Evolutionary conservation across 2,329 filamentous ascomycete species (phyloP).

Genomic region (Cryoendolithus antarcticus): DNA sequence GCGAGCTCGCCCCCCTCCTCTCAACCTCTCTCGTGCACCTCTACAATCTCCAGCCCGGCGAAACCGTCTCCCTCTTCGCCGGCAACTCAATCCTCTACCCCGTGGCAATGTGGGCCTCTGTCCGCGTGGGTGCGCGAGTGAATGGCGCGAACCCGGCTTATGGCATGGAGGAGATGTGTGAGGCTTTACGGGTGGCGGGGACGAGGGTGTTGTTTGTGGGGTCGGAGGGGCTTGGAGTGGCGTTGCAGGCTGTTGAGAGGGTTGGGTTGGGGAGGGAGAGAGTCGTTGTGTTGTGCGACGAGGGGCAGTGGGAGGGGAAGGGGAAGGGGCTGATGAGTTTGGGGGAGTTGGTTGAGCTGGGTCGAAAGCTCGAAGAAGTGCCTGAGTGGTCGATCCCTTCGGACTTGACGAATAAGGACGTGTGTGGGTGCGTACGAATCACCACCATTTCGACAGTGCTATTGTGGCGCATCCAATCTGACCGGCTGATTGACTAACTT

Average conservation of each 20-base stretch:
- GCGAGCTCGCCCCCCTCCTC: conserved; percentile 43
- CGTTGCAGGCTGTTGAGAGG: conserved; percentile 38
- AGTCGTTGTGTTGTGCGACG: not conserved
- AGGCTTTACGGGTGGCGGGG: conserved; percentile 46
- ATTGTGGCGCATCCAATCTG: not conserved
- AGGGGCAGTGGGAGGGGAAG: not conserved
- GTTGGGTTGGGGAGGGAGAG: conserved; percentile 16
- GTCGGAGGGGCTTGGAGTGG: conserved; percentile 39
- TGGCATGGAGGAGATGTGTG: conserved; percentile 55
- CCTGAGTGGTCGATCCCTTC: conserved; percentile 35
- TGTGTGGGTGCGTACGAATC: conserved; percentile 18
- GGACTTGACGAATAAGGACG: conserved; percentile 41
- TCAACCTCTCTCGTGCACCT: conserved; percentile 47
- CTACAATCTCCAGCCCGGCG: conserved; percentile 40
- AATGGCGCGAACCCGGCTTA: conserved; percentile 54
- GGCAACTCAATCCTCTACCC: conserved; percentile 58
- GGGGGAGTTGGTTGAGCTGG: conserved; percentile 27
- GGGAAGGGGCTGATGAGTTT: not conserved
- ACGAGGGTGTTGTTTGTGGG: conserved; percentile 46
- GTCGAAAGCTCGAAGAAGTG: conserved; percentile 16
- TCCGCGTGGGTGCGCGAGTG: conserved; percentile 44
- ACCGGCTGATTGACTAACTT: too few species aligned
- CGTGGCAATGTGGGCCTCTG: conserved; percentile 46
- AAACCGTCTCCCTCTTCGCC: conserved; percentile 50
- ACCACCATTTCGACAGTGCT: too few species aligned